Evolutionary conservation across 495 filamentous ascomycete species (phyloP).

Genomic region (Hypoxylon intermedium): DNA sequence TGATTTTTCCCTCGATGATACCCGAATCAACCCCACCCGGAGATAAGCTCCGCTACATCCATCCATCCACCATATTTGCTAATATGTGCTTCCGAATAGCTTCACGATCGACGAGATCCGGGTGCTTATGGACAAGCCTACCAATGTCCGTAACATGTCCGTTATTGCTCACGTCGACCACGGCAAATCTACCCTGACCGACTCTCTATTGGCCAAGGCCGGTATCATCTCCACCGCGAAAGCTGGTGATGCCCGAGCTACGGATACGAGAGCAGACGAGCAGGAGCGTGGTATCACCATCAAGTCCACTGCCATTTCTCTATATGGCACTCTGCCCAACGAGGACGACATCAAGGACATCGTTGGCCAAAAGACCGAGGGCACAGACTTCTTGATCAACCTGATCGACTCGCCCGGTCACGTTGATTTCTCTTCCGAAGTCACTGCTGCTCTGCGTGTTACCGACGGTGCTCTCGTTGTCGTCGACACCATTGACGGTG

Average conservation of each 20-base stretch:
- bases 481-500: conserved; percentile 99
- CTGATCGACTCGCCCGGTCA: conserved; percentile 99
- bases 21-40: conserved; percentile 50
- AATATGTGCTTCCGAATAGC: conserved; percentile 62
- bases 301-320: conserved; percentile 99
- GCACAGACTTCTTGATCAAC: conserved; percentile 98
- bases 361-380: conserved; percentile 79
- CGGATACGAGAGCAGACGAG: conserved; percentile 95
- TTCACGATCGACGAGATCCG: conserved; percentile 99
- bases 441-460: conserved; percentile 99
- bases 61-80: conserved; percentile 30
- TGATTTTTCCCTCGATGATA: conserved; percentile 15
- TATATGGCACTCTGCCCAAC: conserved; percentile 84
- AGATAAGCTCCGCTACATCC: conserved; percentile 50
- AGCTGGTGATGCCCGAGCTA: conserved; percentile 93
- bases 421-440: conserved; percentile 99
- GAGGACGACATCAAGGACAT: conserved; percentile 95
- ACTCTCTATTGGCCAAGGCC: conserved; percentile 97
- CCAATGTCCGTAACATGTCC: conserved; percentile 98
- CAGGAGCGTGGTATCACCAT: conserved; percentile 99
- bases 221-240: conserved; percentile 99
- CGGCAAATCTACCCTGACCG: conserved; percentile 99
- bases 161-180: conserved; percentile 99
- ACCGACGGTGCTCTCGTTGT: conserved; percentile 99
- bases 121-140: conserved; percentile 93